Evolutionary conservation across 371 early-diverging fungal species (phyloP).

Genomic region (Racocetra persica): DNA sequence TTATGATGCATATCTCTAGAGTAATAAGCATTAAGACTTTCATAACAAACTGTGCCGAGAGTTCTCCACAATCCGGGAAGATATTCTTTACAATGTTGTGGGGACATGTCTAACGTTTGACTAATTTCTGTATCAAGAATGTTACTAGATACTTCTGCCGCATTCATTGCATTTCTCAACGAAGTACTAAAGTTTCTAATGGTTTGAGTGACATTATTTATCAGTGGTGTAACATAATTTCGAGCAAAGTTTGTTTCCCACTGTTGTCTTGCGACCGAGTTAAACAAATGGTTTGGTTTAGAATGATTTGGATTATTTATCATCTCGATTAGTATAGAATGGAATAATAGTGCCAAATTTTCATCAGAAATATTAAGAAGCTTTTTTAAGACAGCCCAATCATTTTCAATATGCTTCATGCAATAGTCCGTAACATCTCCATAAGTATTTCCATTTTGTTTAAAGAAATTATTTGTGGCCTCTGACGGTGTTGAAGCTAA

Average conservation of each 20-base stretch:
- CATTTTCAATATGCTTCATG: slow-evolving; percentile 33
- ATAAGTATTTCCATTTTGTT: too few relatives aligned
- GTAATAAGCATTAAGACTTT: slow-evolving; percentile 34
- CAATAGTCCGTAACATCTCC: slow-evolving; percentile 8
- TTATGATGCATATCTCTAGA: not conserved
- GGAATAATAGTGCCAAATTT: slow-evolving; percentile 28
- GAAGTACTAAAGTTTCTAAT: slow-evolving; percentile 9
- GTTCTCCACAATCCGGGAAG: slow-evolving; percentile 33
- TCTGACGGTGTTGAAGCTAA: slow-evolving; percentile 9
- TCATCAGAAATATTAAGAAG: slow-evolving; percentile 40
- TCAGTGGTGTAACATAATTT: slow-evolving; percentile 6
- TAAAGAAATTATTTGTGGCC: too few relatives aligned
- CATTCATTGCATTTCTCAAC: not conserved
- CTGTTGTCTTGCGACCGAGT: too few relatives aligned
- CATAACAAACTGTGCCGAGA: not conserved
- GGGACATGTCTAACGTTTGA: slow-evolving; percentile 28
- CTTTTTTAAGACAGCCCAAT: slow-evolving; percentile 36
- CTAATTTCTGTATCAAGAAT: slow-evolving; percentile 36
- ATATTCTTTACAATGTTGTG: slow-evolving; percentile 23
- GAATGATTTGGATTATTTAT: not conserved
- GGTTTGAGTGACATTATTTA: slow-evolving; percentile 18
- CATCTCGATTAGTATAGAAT: slow-evolving; percentile 24
- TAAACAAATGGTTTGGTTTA: not conserved
- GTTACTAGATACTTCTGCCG: not conserved
- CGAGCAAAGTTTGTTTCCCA: slow-evolving; percentile 25